phyloP scores from a whole-genome alignment of 2,329 filamentous ascomycete genomes.

The Aspergillus chevalieri region DNA sequence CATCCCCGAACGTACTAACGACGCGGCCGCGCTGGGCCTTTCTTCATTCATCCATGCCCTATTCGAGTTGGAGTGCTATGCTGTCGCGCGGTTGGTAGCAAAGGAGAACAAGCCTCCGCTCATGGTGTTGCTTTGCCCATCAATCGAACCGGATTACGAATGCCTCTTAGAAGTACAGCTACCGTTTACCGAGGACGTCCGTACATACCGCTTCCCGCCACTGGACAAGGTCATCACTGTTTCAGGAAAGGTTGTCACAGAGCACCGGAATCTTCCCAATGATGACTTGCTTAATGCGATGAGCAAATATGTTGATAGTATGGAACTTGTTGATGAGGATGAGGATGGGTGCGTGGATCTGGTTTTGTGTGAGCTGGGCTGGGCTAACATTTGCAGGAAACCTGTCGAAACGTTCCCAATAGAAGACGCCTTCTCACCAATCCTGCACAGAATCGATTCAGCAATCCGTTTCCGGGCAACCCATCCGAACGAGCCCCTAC shows the following conservation, averaged over 20 bases:
- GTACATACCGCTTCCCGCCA: constrained; percentile 85
- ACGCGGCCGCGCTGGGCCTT: constrained; percentile 75
- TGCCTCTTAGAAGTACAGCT: constrained; percentile 84
- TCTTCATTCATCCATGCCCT: constrained; percentile 87
- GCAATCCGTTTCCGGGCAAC: constrained; percentile 78
- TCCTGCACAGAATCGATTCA: constrained; percentile 82
- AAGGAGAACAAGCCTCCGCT: constrained; percentile 77
- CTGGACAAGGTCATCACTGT: constrained; percentile 81
- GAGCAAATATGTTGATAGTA: constrained; percentile 84
- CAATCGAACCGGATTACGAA: constrained; percentile 71
- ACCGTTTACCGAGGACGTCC: constrained; percentile 87
- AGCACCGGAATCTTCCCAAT: constrained; percentile 77
- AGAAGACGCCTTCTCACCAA: constrained; percentile 76
- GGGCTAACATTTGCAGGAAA: constrained; percentile 31
- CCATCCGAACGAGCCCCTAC: constrained; percentile 59
- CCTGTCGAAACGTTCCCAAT: constrained; percentile 65
- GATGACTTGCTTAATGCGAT: constrained; percentile 71
- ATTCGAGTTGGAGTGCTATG: constrained; percentile 76
- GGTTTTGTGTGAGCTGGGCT: not conserved
- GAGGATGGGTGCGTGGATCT: constrained; percentile 59
- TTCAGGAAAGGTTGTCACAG: constrained; percentile 70
- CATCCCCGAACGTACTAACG: constrained; percentile 68
- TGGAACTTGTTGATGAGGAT: constrained; percentile 74
- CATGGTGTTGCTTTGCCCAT: constrained; percentile 72
- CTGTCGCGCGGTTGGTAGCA: constrained; percentile 73